Base-by-base conservation (phyloP, 306 rosid species). In the Cajanus cajan region DNA sequence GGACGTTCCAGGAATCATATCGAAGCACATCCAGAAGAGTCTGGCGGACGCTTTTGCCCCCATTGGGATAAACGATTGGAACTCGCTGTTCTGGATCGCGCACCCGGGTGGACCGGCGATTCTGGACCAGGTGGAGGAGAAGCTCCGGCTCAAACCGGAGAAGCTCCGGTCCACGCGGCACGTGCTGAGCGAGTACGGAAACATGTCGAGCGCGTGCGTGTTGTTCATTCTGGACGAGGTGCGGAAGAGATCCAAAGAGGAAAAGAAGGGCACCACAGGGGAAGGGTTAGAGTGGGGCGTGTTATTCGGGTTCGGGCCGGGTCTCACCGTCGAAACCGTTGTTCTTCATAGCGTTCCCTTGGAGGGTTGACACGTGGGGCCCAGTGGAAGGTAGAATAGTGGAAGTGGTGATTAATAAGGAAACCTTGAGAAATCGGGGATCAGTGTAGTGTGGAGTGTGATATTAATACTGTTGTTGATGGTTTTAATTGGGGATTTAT, bases 51-150 rank as follows among this genome's bases (percentile, higher is more conserved):
- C 94, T 1, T 90, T 90, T 37, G 6, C 68, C 0, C 90, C 88
- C 0, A 69, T 89, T 2, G 91, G 93, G 0, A 87, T 89, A 14
- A 77, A 31, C 1, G 91, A 89, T 0, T 87, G 93, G 93, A 89
- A 89, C 47, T 89, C 93, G 0, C 12, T 89, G 0, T 89, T 89
- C 34, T 89, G 93, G 93, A 40, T 89, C 0, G 91, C 91, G 0
- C 93, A 87, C n/a, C 93, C 93, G 0, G 93, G 93, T 15, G 93
- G 93, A 2, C 93, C 91, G 0, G 90, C 93, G 0, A 89, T 89
- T 51, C 44, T 89, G 8, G 91, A 89, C 57, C 93, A 89, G 62
- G 93, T 89, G 0, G 90, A 89, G 41, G 68, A 51, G 6, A 89
- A 89, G 59, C 87, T 87, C 3, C 54, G 77, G 3, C 80, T 89